Base-by-base conservation (phyloP, 2,329 filamentous ascomycete species). In the Sarocladium oryzae region DNA sequence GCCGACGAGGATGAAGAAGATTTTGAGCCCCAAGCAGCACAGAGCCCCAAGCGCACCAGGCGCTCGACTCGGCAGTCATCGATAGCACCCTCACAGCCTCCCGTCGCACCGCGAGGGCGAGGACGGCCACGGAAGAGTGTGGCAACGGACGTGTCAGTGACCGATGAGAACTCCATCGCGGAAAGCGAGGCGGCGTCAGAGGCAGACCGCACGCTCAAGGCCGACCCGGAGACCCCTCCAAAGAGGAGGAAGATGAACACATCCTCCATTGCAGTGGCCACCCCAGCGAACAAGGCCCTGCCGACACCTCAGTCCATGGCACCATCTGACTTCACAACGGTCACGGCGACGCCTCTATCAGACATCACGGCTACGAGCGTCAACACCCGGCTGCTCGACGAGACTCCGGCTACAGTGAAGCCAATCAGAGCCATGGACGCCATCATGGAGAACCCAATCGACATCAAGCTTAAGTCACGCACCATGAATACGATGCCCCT, bases 391-490 rank as follows among this genome's bases (percentile, higher is more conserved):
- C 45, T 53, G 10, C 33, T 55, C 5, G 66, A 69, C 38, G 58
- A 65, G 3, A 63, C 62, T 0, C 60, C 60, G 46, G 59, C 61
- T 13, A 74, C 79, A 1, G 70, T 85, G 41, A 87, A 87, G 66
- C 86, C 87, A 35, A 80, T 92, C 61, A 88, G 85, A 57, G 76
- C 88, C 2, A 83, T 89, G 69, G 81, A 89, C 58, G 88, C 88
- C 1, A 75, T 89, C 53, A 69, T 96, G 58, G 90, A 96, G 63
- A 88, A 82, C 65, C 92, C 92, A 0, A 91, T 96, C 85, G 92
- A 96, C 61, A 96, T 97, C 58, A 84, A 95, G 46, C 75, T 95
- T 53, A 92, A 95, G 69, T 89, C 90, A 45, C 84, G 91, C 54
- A 86, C 85, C 30, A 74, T 85, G 62, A 77, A 81, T 62, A 76